Base-by-base conservation (phyloP, 2,329 filamentous ascomycete genomes). In the Acrocalymma vagum region DNA sequence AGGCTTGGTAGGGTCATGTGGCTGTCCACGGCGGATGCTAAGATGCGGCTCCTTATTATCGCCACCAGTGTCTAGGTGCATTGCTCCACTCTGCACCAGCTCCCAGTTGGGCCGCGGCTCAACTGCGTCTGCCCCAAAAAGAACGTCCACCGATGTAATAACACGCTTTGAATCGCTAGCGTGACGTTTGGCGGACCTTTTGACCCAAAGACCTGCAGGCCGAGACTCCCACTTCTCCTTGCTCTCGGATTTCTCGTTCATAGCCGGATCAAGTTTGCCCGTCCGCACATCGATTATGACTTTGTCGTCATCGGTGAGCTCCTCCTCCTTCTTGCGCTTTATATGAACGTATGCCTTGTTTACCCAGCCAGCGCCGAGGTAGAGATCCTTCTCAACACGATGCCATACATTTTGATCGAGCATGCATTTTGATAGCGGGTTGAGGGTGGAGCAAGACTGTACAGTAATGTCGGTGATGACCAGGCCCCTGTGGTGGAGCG, bases 71-170 rank as follows among this genome's bases (percentile, higher is more conserved):
- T 88, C 83, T 44, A 96, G 73, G 33, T 93, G 73, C 40, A 97
- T 70, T 5, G 67, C 56, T 16, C 58, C 59, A 8, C 87, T 83
- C 43, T 88, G 86, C 34, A 84, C 84, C 28, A 96, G 79, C 42
- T 84, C 77, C 94, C 95, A 99, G 20, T 88, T 88, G 2, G 85
- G 82, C 42, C 94, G 84, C 5, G 90, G 92, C 65, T 99, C 94
- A 21, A 92, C 89, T 8, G 92, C 93, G 65, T 96, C 92, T 14
- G 92, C 84, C 14, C 92, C 92, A 61, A 95, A 96, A 6, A 96
- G 77, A 5, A 96, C 83, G 63, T 96, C 92, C 5, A 96, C 77
- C 4, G 85, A 87, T 0, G 90, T 95, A 33, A 96, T 79, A 11
- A 85, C 86, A 25, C 81, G 79, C 43, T 84, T 83, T 4, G 85